Conservation (phyloP, 345 rosid genomes). For the Eucalyptus pauciflora region DNA sequence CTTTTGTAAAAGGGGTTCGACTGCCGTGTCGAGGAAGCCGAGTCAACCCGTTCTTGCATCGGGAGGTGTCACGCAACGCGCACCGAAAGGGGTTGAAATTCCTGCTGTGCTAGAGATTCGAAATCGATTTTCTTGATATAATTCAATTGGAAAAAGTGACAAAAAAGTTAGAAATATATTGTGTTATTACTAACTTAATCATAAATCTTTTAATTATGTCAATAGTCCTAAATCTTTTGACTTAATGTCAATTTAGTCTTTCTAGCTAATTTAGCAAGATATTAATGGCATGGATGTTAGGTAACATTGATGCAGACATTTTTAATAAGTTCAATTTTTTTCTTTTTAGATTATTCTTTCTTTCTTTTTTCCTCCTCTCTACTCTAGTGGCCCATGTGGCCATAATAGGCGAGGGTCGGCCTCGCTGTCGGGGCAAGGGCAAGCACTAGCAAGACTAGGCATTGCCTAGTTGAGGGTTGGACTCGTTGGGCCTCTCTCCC, state of each 20-base stretch:
- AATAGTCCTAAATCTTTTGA: too few species aligned
- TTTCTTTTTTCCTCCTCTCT: too few species aligned
- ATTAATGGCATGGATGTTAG: rapidly evolving
- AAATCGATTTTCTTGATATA: neutral
- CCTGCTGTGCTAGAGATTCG: neutral
- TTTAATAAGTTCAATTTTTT: too few species aligned
- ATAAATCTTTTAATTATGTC: too few species aligned
- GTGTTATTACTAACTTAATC: rapidly evolving
- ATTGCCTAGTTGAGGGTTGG: too few species aligned
- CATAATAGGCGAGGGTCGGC: rapidly evolving
- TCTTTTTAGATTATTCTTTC: too few species aligned
- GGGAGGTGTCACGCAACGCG: rapidly evolving
- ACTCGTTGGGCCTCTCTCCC: too few species aligned
- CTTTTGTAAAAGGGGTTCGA: neutral
- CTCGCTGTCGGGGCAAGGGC: too few species aligned
- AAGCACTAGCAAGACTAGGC: too few species aligned
- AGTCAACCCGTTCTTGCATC: neutral
- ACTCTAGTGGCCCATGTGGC: too few species aligned
- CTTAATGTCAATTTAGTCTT: too few species aligned
- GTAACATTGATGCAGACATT: rapidly evolving
- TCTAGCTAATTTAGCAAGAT: rapidly evolving
- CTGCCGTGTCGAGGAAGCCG: neutral
- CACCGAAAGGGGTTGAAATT: neutral
- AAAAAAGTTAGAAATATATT: too few species aligned
- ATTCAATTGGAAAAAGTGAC: rapidly evolving